Evolutionary conservation across 2,329 filamentous ascomycete genomes (phyloP), one percentile per base, ranked within the genome.

Genomic region (Elsinoe australis): DNA sequence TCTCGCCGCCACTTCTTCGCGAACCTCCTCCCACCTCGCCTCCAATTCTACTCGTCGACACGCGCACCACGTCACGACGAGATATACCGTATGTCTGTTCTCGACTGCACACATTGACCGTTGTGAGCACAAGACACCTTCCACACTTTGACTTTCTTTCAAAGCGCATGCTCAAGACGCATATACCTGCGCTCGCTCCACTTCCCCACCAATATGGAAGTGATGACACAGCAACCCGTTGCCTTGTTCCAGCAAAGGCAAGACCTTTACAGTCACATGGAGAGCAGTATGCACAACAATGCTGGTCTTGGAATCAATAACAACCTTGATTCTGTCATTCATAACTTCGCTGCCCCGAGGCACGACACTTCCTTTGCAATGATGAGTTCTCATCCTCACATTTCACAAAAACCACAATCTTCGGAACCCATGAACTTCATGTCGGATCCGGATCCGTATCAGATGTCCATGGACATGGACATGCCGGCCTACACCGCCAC

Each of bases 221-320:
- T 48, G 9, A 48, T 48, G 19, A 31, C 45, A 19, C 45, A 48
- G 33, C 45, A 48, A 48, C 45, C 45, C 42, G 45, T 24, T 31
- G 45, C 32, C n/a, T 17, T 48, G n/a, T 36, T 48, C 19, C 45
- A 48, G 33, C 45, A 19, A n/a, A 47, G 32, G 12, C 45, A 36
- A 12, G 21, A 18, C 14, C 26, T 19, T 18, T 39, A 14, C 24
- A 14, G 22, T n/a, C 45, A 38, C 17, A 38, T 48, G 15, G 33
- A 24, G 17, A 19, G 17, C 14, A 38, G 21, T 33, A 48, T 48
- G 15, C 19, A 38, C 36, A 19, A 9, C 19, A 17, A 18, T 14
- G 7, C 14, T 15, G 10, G 32, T 6, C 6, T 7, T 15, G 5
- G 7, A 6, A 18, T 41, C 14, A 18, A 18, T 18, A 19, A 19